phyloP scores from a whole-genome alignment of 768 basidiomycete species.

The Suillus subaureus region DNA sequence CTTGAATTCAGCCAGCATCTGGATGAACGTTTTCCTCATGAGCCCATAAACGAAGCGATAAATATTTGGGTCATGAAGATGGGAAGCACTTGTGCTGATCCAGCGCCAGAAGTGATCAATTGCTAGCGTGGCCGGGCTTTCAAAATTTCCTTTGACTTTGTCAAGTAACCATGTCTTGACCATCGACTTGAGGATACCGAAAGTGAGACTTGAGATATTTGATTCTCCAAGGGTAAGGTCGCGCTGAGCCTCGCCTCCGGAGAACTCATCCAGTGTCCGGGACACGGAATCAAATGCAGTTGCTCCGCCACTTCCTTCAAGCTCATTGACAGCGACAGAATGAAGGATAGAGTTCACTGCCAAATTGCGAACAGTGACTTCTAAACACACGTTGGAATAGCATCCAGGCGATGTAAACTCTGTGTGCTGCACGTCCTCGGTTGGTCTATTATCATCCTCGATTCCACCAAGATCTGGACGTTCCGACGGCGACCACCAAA shows the following conservation, averaged over 20 bases:
- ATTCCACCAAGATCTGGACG: slow-evolving; percentile 92
- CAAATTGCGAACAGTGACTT: slow-evolving; percentile 86
- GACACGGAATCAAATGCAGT: slow-evolving; percentile 94
- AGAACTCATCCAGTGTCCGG: slow-evolving; percentile 88
- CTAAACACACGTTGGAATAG: slow-evolving; percentile 92
- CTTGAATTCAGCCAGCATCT: slow-evolving; percentile 94
- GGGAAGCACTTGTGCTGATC: slow-evolving; percentile 83
- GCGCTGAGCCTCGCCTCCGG: slow-evolving; percentile 57
- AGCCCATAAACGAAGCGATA: slow-evolving; percentile 93
- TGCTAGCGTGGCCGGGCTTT: slow-evolving; percentile 66
- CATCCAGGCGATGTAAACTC: slow-evolving; percentile 85
- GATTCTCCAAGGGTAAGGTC: slow-evolving; percentile 88
- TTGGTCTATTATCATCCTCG: slow-evolving; percentile 79
- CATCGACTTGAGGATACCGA: slow-evolving; percentile 83
- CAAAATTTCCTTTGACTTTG: slow-evolving; percentile 68
- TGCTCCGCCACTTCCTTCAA: slow-evolving; percentile 93
- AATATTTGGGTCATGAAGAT: slow-evolving; percentile 90
- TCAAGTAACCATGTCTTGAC: slow-evolving; percentile 91
- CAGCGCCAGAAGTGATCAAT: slow-evolving; percentile 98
- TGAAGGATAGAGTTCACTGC: slow-evolving; percentile 94
- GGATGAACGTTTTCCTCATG: slow-evolving; percentile 98
- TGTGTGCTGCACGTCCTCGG: slow-evolving; percentile 79
- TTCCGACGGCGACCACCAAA: slow-evolving; percentile 96
- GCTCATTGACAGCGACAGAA: slow-evolving; percentile 92
- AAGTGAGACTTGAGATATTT: slow-evolving; percentile 84